A percentile compares a stretch with the other conserved stretches of the same genome.
These are phyloP conservation scores for Cryomyces antarcticus DNA, from an alignment of 495 filamentous ascomycete species.

Conservation along the genomic window DNA sequence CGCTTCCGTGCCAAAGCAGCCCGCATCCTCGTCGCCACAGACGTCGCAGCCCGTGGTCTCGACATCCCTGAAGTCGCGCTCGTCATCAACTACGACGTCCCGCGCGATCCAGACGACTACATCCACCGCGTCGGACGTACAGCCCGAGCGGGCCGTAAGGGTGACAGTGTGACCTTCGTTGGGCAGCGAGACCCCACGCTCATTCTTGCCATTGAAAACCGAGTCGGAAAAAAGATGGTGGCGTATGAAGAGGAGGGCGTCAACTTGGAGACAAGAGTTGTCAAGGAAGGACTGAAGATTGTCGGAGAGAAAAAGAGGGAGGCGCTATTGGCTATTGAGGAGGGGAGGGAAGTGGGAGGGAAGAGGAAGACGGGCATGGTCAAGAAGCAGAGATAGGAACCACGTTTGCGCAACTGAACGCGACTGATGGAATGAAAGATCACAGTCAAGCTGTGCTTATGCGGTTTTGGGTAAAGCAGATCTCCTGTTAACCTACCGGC, in stretches of 20 bases:
- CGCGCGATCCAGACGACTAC: conserved; percentile 89
- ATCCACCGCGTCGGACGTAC: conserved; percentile 93
- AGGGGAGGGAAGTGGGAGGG: conserved; percentile 67
- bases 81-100: conserved; percentile 89
- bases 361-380: conserved; percentile 45
- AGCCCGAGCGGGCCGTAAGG: conserved; percentile 66
- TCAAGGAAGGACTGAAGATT: conserved; percentile 63
- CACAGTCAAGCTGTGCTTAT: no score
- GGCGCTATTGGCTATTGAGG: conserved; percentile 74
- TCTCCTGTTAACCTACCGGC: no score
- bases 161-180: conserved; percentile 71
- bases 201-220: conserved; percentile 66
- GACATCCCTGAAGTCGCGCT: conserved; percentile 85
- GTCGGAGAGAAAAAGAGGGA: conserved; percentile 85
- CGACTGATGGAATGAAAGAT: no score
- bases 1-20: conserved; percentile 85
- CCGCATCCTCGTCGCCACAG: conserved; percentile 78
- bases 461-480: no score
- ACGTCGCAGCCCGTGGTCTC: conserved; percentile 86
- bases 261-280: conserved; percentile 68
- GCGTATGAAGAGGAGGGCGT: conserved; percentile 75
- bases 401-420: no score
- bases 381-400: conserved; percentile 14
- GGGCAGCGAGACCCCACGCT: conserved; percentile 82
- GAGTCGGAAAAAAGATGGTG: conserved; percentile 63